phyloP scores from a whole-genome alignment of 306 rosid species.

The Mucuna pruriens region DNA sequence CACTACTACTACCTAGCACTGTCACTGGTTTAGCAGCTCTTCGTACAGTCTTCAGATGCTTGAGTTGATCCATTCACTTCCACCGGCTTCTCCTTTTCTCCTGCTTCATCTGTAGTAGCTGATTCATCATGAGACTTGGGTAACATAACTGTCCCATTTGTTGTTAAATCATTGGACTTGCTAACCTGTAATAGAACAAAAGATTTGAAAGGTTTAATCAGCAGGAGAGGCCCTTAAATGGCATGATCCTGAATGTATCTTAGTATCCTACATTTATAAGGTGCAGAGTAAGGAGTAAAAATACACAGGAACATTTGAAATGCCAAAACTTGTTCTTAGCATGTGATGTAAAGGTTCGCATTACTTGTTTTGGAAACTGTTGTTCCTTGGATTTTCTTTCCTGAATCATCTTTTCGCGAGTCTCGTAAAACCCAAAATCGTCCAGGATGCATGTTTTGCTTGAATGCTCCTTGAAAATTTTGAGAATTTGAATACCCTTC shows the following conservation, averaged over 20 bases:
- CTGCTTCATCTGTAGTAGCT: constrained; percentile 38
- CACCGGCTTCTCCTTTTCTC: constrained; percentile 9
- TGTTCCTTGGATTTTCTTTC: constrained; percentile 52
- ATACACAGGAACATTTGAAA: not conserved
- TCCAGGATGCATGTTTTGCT: constrained; percentile 56
- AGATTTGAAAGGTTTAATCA: not conserved
- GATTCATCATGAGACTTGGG: constrained; percentile 46
- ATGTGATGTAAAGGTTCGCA: not conserved
- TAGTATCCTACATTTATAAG: not conserved
- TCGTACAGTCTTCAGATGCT: constrained; percentile 42
- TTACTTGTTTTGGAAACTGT: constrained; percentile 45
- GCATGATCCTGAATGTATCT: not conserved
- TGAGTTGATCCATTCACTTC: constrained; percentile 36
- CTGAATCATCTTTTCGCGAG: constrained; percentile 44
- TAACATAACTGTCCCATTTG: constrained; percentile 30
- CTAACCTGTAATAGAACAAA: constrained; percentile 27
- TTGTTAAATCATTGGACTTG: constrained; percentile 35
- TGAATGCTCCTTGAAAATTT: constrained; percentile 50
- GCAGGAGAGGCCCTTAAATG: not conserved
- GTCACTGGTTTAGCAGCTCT: constrained; percentile 28
- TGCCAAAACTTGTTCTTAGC: not conserved
- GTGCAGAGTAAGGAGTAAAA: not conserved
- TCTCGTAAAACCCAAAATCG: constrained; percentile 62
- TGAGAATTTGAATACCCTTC: constrained; percentile 49
- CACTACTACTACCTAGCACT: constrained; percentile 1